Conservation (phyloP, 179 eudicot species). For the Beta lomatogona region DNA sequence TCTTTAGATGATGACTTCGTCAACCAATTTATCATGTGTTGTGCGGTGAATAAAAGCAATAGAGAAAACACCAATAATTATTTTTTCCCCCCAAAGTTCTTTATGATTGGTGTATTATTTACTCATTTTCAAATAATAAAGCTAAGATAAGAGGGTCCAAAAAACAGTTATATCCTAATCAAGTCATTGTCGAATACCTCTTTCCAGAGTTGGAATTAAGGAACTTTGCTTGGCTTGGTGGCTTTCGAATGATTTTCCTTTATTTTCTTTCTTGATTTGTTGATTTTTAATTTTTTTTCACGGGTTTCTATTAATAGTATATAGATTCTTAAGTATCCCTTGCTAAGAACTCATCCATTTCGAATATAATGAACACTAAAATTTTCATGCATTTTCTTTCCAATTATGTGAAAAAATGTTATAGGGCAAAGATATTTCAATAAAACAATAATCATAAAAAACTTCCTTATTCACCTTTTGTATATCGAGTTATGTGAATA, state of each 20-base stretch:
- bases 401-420: no score
- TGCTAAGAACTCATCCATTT: neutral
- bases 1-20: neutral
- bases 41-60: neutral
- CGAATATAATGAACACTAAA: neutral
- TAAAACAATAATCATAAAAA: no score
- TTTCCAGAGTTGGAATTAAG: conserved; percentile 9
- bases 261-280: neutral
- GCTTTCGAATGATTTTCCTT: conserved; percentile 8
- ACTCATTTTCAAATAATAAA: neutral
- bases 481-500: no score
- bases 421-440: no score
- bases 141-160: neutral
- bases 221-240: conserved; percentile 5
- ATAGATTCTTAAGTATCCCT: neutral
- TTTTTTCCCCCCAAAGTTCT: neutral
- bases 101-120: conserved; percentile 3
- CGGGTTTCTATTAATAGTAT: neutral
- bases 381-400: no score
- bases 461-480: no score
- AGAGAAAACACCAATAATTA: neutral
- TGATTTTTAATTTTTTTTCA: neutral
- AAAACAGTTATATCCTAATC: neutral
- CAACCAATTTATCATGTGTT: neutral
- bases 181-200: conserved; percentile 11